A percentile compares a stretch with the other conserved stretches of the same genome.
phyloP scores from a whole-genome alignment of 2,329 filamentous ascomycete genomes.

The Colletotrichum euphorbiae region DNA sequence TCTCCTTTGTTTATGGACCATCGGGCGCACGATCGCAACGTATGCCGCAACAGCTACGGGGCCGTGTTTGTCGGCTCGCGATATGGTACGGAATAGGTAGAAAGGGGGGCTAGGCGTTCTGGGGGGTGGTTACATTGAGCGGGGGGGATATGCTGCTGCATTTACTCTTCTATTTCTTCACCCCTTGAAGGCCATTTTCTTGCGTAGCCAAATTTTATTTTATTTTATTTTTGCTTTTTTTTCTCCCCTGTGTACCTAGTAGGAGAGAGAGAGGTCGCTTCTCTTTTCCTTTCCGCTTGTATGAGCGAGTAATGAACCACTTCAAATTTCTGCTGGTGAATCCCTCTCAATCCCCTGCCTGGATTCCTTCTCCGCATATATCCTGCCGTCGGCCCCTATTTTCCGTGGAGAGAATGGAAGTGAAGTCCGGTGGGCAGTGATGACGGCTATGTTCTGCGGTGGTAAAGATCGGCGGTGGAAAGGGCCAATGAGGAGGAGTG shows the following conservation, averaged over 20 bases:
- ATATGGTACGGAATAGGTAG: slow-evolving; percentile 20
- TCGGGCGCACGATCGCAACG: neutral
- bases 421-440: neutral
- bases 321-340: neutral
- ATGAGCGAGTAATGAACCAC: slow-evolving; percentile 2
- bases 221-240: neutral
- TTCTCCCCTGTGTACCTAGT: neutral
- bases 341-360: neutral
- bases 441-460: no score
- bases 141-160: neutral
- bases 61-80: slow-evolving; percentile 11
- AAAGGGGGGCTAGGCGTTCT: slow-evolving; percentile 14
- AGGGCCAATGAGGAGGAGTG: neutral
- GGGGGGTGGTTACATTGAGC: slow-evolving; percentile 12
- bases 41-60: neutral
- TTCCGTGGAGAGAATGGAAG: slow-evolving; percentile 1
- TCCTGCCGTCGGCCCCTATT: neutral
- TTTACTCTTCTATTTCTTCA: no score
- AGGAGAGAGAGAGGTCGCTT: neutral
- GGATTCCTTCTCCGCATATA: neutral
- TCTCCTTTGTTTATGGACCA: neutral
- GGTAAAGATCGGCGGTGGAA: no score
- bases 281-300: neutral
- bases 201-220: no score
- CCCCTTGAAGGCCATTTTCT: neutral